Evolutionary conservation across 139 green algal genomes (phyloP), one percentile per base, ranked within the genome.

Genomic region (Chlamydomonas applanata): DNA sequence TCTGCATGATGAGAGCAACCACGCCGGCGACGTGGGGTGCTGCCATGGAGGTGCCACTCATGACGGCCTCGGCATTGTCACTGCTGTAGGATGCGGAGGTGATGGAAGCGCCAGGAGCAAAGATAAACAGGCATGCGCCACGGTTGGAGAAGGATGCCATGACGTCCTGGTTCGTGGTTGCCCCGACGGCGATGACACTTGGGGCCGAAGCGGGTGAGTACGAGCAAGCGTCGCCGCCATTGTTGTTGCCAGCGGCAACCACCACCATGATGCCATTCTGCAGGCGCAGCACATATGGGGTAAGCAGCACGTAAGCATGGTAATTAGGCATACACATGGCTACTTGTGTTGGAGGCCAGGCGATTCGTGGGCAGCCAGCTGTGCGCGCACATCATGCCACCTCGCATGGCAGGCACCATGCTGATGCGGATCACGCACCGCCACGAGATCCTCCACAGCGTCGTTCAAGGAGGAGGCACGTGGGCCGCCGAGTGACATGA

Each of bases 121-220:
- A 87, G 17, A 91, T 76, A 74, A 83, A 84, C n/a, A 94, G 64
- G 71, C 90, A 94, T 24, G 66, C 49, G 27, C 90, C 90, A 24
- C 91, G 62, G 73, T 94, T 92, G 65, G 78, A 89, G 68, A 88
- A 93, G 53, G 68, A 77, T 2, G 83, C 74, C 27, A 90, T 14
- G 0, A 54, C 69, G 46, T 87, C 79, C 7, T 72, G 25, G n/a
- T n/a, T 20, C 22, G 30, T 44, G 9, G 32, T 45, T 45, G 56
- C 54, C 14, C 77, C 86, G 4, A 94, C 85, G 9, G 82, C 78
- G 24, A 92, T 87, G 30, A 78, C 78, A 14, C 57, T 69, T 3
- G 78, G 53, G 20, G 78, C 79, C 2, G 62, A 67, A 1, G 79
- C 77, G 3, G 89, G 90, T 25, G 73, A 86, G 62, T 85, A 79